Evolutionary conservation across 2,329 filamentous ascomycete species (phyloP).

Genomic region (Clonostachys byssicola): DNA sequence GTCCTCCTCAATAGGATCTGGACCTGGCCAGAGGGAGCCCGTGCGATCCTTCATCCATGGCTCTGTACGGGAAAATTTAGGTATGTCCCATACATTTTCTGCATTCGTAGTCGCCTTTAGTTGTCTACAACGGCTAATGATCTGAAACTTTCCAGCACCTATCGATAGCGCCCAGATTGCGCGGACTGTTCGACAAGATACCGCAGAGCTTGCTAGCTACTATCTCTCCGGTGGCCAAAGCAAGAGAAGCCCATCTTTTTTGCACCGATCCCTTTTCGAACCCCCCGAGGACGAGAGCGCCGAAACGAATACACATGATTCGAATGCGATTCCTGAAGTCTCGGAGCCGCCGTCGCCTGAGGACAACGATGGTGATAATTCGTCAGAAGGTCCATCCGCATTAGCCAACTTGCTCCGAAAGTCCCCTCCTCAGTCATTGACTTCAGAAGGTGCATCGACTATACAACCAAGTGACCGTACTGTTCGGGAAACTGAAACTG

Average conservation of each 20-base stretch:
- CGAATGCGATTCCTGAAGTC: constrained; percentile 56
- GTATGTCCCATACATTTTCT: constrained; percentile 29
- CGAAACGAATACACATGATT: constrained; percentile 9
- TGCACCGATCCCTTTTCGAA: constrained; percentile 27
- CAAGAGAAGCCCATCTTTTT: constrained; percentile 37
- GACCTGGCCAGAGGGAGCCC: constrained; percentile 52
- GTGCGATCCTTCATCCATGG: constrained; percentile 70
- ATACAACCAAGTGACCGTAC: neutral
- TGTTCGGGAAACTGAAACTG: too few species aligned
- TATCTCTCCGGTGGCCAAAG: constrained; percentile 63
- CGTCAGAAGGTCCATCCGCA: constrained; percentile 29
- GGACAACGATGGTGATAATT: neutral
- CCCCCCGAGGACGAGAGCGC: constrained; percentile 9
- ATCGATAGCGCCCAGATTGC: constrained; percentile 71
- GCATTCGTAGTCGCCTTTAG: neutral
- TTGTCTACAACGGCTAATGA: neutral
- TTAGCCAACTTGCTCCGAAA: constrained; percentile 37
- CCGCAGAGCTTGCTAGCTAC: constrained; percentile 80
- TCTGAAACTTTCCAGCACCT: constrained; percentile 28
- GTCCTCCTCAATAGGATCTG: constrained; percentile 32
- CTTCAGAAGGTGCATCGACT: neutral
- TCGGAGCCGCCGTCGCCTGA: constrained; percentile 52
- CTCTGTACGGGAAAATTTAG: constrained; percentile 53
- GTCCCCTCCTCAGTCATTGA: constrained; percentile 29
- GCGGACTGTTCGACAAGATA: constrained; percentile 77